Base-by-base conservation (phyloP, 140 eudicot genomes). In the Ambrosia hybrid region DNA sequence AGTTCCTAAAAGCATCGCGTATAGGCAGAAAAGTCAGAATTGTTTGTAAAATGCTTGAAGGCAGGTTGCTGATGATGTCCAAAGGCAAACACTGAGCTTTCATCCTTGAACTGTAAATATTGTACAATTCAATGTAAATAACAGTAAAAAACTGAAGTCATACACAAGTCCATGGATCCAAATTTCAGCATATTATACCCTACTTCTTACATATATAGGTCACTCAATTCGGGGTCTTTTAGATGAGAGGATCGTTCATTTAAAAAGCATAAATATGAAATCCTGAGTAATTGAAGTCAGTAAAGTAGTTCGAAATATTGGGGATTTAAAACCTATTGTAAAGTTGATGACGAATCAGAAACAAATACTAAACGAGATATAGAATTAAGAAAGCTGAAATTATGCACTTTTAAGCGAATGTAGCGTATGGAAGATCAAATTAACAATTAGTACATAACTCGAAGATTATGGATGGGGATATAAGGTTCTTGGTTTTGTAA, bases 1-100 rank as follows among this genome's bases (percentile, higher is more conserved):
- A 3, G 79, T 65, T 45, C 79, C n/a, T 55, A n/a, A 57, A 72
- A 2, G 68, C 73, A 55, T 75, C 79, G 39, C 9, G 11, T 16
- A 66, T 57, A 1, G 73, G 73, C 52, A 75, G 6, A 56, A 26
- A 63, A 38, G 67, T 53, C 0, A 65, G 67, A 8, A 75, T 75
- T 3, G 36, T 56, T 75, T 75, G 59, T 2, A 65, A 55, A 6
- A 75, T 56, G 57, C 13, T 11, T 37, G 6, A 9, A 21, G 73
- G 79, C 53, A 75, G 79, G 65, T 7, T 15, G 33, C 57, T 64
- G 57, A 53, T 65, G 53, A 2, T 2, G 36, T 63, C 71, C 14
- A 7, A 51, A 49, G 46, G 33, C 49, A 48, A 13, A 52, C 37
- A 12, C 55, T 51, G 46, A 51, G 12, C 13, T 49, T 68, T 6